These are phyloP conservation scores for Isatis tinctoria DNA, from an alignment of 345 rosid genomes.

Conservation along the genomic window DNA sequence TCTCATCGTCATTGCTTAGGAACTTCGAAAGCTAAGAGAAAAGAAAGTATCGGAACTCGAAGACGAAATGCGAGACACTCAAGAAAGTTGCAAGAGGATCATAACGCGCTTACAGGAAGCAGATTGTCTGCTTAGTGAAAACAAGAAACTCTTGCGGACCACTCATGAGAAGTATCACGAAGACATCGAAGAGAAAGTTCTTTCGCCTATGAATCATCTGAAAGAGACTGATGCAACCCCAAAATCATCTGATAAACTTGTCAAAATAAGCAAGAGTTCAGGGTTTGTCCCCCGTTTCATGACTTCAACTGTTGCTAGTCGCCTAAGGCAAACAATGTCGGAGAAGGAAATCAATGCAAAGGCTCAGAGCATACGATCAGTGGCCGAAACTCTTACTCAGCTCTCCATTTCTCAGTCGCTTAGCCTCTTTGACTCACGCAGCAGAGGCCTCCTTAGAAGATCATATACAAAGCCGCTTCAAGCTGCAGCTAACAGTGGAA, in stretches of 20 bases:
- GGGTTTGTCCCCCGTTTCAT: conserved; percentile 66
- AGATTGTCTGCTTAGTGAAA: conserved; percentile 47
- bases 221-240: conserved; percentile 36
- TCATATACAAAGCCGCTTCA: conserved; percentile 44
- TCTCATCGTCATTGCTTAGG: conserved; percentile 37
- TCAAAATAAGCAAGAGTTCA: conserved; percentile 23
- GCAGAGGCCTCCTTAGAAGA: conserved; percentile 41
- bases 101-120: conserved; percentile 44
- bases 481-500: conserved; percentile 29
- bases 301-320: conserved; percentile 85
- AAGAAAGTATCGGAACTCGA: conserved; percentile 55
- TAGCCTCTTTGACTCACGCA: conserved; percentile 55
- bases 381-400: conserved; percentile 43
- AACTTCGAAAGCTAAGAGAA: conserved; percentile 48
- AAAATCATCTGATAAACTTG: conserved; percentile 29
- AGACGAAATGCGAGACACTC: conserved; percentile 55
- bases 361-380: conserved; percentile 41
- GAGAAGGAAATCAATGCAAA: conserved; percentile 48
- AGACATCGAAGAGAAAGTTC: conserved; percentile 20
- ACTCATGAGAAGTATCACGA: conserved; percentile 34
- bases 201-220: conserved; percentile 26
- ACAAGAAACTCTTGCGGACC: conserved; percentile 47
- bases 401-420: conserved; percentile 56
- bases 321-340: conserved; percentile 57
- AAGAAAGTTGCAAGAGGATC: conserved; percentile 47